Evolutionary conservation across 129 eudicot species (phyloP), one percentile per base, ranked within the genome.

Genomic region (Chrysanthemum seticuspe): DNA sequence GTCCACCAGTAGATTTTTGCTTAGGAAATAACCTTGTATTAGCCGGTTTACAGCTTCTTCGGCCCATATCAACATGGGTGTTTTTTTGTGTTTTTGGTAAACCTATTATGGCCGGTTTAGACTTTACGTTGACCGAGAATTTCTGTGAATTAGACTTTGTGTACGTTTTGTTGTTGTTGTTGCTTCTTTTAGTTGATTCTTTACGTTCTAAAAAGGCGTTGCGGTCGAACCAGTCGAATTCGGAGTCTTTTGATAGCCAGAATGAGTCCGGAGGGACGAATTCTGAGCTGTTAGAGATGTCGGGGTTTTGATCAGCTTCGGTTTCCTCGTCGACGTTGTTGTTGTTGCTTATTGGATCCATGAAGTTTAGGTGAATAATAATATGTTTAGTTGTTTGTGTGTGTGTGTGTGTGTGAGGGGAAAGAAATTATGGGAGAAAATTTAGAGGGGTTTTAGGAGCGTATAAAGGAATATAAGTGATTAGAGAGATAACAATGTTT

Each of bases 151-250:
- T 82, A 2, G 86, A 72, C 59, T 29, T 62, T 1, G 86, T 31
- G 54, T 75, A 64, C 69, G 50, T 74, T 3, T 56, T 49, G 63
- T 74, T 78, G 7, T 82, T 66, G 31, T 76, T 73, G 15, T 81
- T 50, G 74, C 44, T 75, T 13, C 78, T 89, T 61, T 81, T 90
- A 25, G 85, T 83, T 16, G 98, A 93, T 44, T 89, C 98, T 69
- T 87, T 87, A 10, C 98, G 78, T 65, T 89, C 98, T 63, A 81
- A 77, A 36, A 84, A 82, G 29, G 92, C 92, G 54, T 85, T 87
- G 0, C 86, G 92, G 27, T 93, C 90, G 65, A 93, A 84, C 98
- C 98, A 93, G 55, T 93, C 97, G 79, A 76, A 84, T 74, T 93
- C 98, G 2, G 98, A 92, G 61, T 89, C 98, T 54, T 84, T 84